Base-by-base conservation (phyloP, 805 yeast genomes). In the Lipomyces japonicus region DNA sequence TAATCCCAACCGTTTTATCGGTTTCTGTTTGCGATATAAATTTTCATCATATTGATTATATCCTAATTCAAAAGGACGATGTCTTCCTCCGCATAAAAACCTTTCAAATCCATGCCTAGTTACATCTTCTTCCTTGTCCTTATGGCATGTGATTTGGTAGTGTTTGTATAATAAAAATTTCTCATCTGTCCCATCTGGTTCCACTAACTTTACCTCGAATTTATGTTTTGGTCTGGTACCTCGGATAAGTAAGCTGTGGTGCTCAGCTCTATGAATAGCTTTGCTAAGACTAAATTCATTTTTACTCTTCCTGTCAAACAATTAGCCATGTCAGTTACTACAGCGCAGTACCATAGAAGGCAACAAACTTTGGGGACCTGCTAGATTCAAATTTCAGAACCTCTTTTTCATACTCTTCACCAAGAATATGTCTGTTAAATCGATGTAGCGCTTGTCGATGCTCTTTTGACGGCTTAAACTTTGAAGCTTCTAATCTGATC, bases 81-180 rank as follows among this genome's bases (percentile, higher is more conserved):
- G 10, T 12, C n/a, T 12, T 6, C n/a, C 7, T 12, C 75, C 74
- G 64, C 96, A 86, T 24, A 89, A 65, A 61, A 89, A 90, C 28
- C 82, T 63, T 39, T 66, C 67, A 63, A 90, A 89, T 1, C 79
- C 75, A 9, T 63, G 57, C 26, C 61, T 61, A 1, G 75, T 64
- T 1, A 79, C 67, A 1, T 80, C 76, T 0, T 65, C 65, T 2
- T 73, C 76, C 2, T 65, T 54, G 50, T 88, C 95, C 32, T 79
- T 68, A 63, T 89, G 97, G 2, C 89, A 80, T 0, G 54, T 47
- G n/a, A 70, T 69, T 65, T 90, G 96, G 65, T 90, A 89, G 62
- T 76, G 80, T 50, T 73, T 76, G 63, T 75, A 87, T 25, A 87
- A 62, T 7, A 40, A 49, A 38, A 53, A 61, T 21, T 58, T 52